phyloP scores from a whole-genome alignment of 495 filamentous ascomycete species.

The Trichodelitschia bisporula region DNA sequence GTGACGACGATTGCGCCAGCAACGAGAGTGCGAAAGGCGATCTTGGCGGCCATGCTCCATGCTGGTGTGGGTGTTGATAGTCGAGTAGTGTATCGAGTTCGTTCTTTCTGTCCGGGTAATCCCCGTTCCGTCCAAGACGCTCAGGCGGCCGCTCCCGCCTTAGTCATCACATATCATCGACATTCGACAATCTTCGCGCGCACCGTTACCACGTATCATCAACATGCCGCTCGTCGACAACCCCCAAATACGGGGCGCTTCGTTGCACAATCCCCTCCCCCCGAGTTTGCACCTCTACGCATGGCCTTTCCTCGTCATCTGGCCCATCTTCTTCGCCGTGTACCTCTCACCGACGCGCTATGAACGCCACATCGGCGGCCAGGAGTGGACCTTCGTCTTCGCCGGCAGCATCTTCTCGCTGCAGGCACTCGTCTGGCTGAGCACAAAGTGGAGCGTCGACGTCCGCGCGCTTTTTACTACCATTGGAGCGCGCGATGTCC shows the following conservation, averaged over 20 bases:
- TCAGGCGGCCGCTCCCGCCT: no score
- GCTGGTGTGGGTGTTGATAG: no score
- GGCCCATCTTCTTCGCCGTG: conserved; percentile 72
- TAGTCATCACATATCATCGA: no score
- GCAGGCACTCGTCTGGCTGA: conserved; percentile 81
- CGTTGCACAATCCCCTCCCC: conserved; percentile 72
- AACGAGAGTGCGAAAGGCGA: background rate
- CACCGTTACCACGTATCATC: no score
- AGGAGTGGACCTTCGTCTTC: conserved; percentile 96
- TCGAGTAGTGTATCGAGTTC: no score
- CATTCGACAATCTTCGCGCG: no score
- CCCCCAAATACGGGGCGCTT: conserved; percentile 64
- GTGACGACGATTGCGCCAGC: background rate
- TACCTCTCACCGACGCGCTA: conserved; percentile 67
- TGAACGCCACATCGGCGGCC: conserved; percentile 61
- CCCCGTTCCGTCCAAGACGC: no score
- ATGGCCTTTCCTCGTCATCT: conserved; percentile 75
- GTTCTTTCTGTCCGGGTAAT: no score
- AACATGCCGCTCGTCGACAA: conserved; percentile 70
- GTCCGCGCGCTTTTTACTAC: conserved; percentile 63
- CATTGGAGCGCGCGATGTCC: conserved; percentile 38
- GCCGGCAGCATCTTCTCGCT: conserved; percentile 61
- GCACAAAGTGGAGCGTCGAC: conserved; percentile 91
- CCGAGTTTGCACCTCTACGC: conserved; percentile 62
- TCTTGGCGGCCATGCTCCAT: no score